Percentiles rank a stretch among this genome's conserved stretches.
phyloP scores from a whole-genome alignment of 441 rosid genomes.

The Erodium trifolium region DNA sequence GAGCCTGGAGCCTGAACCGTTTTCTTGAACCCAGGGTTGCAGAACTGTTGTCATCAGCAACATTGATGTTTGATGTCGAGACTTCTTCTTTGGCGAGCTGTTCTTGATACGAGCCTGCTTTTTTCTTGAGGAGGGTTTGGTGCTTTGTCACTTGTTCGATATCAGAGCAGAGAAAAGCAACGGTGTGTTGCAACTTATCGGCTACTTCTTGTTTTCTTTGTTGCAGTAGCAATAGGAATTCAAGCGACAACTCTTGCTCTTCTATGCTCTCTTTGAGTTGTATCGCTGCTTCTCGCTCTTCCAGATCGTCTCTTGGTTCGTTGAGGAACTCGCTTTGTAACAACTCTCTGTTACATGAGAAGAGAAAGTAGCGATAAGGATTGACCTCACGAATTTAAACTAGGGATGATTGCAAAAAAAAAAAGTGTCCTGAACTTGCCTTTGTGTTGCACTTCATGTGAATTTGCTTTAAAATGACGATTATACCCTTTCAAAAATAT shows the following conservation, averaged over 20 bases:
- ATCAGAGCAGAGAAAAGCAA: constrained; percentile 66
- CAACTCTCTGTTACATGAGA: constrained; percentile 47
- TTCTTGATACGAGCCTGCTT: constrained; percentile 26
- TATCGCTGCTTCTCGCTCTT: constrained; percentile 53
- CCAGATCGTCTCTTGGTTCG: constrained; percentile 47
- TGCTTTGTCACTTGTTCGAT: constrained; percentile 69
- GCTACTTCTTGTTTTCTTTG: constrained; percentile 74
- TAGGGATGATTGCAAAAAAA: too few species aligned
- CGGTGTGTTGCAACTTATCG: constrained; percentile 54
- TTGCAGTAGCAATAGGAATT: constrained; percentile 67
- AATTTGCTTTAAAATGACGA: too few species aligned
- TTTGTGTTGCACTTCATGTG: too few species aligned
- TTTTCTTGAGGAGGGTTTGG: constrained; percentile 42
- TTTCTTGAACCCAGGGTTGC: constrained; percentile 61
- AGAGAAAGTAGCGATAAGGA: not conserved
- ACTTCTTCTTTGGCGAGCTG: constrained; percentile 35
- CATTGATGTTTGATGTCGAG: constrained; percentile 32
- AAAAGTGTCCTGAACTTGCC: too few species aligned
- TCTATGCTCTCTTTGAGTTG: constrained; percentile 66
- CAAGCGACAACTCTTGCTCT: constrained; percentile 75
- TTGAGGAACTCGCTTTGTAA: constrained; percentile 74
- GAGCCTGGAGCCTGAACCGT: constrained; percentile 41
- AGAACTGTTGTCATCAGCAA: constrained; percentile 35
- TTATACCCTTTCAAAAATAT: too few species aligned
- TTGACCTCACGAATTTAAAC: not conserved